phyloP scores from a whole-genome alignment of 2,329 filamentous ascomycete genomes.

The Fusarium sterilihyphosum region DNA sequence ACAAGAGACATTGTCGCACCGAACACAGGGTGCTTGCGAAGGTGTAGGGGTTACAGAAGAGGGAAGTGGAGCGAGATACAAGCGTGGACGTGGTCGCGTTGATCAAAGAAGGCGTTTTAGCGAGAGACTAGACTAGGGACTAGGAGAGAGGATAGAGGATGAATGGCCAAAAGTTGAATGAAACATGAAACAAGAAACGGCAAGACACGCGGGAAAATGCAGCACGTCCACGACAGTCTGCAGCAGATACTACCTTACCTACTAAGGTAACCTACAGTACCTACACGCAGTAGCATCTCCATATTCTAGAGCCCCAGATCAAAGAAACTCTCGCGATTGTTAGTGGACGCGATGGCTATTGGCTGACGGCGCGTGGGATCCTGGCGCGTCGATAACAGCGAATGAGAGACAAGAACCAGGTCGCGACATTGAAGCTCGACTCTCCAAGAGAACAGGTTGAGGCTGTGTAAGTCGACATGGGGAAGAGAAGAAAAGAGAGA shows the following conservation, averaged over 20 bases:
- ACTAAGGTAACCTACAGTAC: not conserved
- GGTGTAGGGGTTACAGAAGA: conserved; percentile 3
- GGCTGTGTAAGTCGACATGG: conserved; percentile 27
- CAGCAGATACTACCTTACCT: conserved; percentile 5
- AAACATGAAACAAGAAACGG: conserved; percentile 38
- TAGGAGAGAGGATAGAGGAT: conserved; percentile 26
- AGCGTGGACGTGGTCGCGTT: conserved; percentile 14
- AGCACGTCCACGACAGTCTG: conserved; percentile 10
- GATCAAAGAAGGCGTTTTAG: conserved; percentile 10
- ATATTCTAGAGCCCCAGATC: conserved; percentile 6
- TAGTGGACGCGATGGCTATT: conserved; percentile 28
- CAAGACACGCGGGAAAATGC: conserved; percentile 12
- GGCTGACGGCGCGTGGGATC: conserved; percentile 27
- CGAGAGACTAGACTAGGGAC: conserved; percentile 2
- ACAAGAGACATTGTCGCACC: not conserved
- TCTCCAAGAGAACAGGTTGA: not conserved
- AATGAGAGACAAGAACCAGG: conserved; percentile 29
- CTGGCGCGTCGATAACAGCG: conserved; percentile 37
- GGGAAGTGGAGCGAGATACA: conserved; percentile 19
- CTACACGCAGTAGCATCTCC: not conserved
- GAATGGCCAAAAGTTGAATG: conserved; percentile 14
- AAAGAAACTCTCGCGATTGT: conserved; percentile 4
- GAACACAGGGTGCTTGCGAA: not conserved
- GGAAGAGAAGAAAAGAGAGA: conserved; percentile 5
- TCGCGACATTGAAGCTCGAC: conserved; percentile 3